phyloP scores from a whole-genome alignment of 2,329 filamentous ascomycete species.

The Nannizziopsis barbatae region DNA sequence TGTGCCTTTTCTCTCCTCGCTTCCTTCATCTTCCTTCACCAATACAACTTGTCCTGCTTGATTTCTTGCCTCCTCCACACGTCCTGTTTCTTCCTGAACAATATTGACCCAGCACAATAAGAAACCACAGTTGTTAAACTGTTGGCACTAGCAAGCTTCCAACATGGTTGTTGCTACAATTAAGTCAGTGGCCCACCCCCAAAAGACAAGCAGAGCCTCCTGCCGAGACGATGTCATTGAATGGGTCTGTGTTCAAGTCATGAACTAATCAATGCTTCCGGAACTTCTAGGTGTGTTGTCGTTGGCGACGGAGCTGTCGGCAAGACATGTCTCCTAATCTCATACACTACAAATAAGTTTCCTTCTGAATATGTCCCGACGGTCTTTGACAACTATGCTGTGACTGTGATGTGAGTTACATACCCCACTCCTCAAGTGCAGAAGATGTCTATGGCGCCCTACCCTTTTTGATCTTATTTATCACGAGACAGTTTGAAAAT shows the following conservation, averaged over 20 bases:
- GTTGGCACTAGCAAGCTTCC: constrained; percentile 11
- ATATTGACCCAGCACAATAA: not conserved
- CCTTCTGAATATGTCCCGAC: constrained; percentile 99
- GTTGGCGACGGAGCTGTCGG: constrained; percentile 98
- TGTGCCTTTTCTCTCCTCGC: not conserved
- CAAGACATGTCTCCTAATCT: constrained; percentile 98
- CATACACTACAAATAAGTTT: constrained; percentile 99
- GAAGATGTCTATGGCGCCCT: not conserved
- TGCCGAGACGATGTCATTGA: not conserved
- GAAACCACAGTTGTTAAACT: constrained; percentile 1
- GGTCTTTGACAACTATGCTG: constrained; percentile 99
- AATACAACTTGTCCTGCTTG: not conserved
- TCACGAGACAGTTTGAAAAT: not conserved
- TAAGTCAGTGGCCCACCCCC: constrained; percentile 40
- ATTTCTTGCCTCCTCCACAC: not conserved
- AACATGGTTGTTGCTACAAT: constrained; percentile 53
- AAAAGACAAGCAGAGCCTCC: not conserved
- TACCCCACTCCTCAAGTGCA: not conserved
- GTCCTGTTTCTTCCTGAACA: not conserved
- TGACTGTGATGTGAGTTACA: constrained; percentile 89
- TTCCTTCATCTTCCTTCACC: not conserved
- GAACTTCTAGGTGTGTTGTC: constrained; percentile 70
- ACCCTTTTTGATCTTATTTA: not conserved
- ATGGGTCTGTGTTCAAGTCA: not conserved
- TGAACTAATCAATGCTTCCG: constrained; percentile 1